Evolutionary conservation across 2,329 filamentous ascomycete species (phyloP).

Genomic region (Lasiodiplodia sp.): DNA sequence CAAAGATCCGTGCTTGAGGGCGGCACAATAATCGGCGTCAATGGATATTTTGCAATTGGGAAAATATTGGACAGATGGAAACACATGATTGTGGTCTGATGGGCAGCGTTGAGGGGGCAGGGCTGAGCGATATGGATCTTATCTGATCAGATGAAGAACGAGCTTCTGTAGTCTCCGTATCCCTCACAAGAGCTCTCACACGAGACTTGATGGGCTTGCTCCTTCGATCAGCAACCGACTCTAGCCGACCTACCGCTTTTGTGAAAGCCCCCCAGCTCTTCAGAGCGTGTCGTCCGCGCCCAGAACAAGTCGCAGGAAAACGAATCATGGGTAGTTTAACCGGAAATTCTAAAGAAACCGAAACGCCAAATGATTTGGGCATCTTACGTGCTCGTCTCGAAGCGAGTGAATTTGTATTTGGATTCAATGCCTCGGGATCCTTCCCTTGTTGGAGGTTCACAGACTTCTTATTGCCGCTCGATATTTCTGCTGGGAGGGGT

Average conservation of each 20-base stretch:
- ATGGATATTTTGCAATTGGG: not conserved
- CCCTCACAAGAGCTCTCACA: not conserved
- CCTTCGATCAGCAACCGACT: not conserved
- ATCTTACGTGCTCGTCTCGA: not conserved
- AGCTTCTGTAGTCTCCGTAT: not conserved
- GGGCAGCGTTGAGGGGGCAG: not conserved
- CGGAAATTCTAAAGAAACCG: not conserved
- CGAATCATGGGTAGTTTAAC: not conserved
- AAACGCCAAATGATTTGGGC: slow-evolving; percentile 3
- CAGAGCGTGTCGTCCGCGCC: not conserved
- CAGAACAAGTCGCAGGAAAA: not conserved
- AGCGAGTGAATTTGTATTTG: not conserved
- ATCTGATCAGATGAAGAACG: slow-evolving; percentile 11
- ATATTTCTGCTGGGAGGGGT: not conserved
- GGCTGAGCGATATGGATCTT: slow-evolving; percentile 1
- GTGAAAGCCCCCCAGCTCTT: not conserved
- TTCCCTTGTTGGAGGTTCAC: not conserved
- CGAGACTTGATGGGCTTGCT: not conserved
- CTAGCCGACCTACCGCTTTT: too few relatives aligned
- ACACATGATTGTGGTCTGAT: slow-evolving; percentile 4
- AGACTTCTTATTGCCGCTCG: not conserved
- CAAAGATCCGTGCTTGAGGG: not conserved
- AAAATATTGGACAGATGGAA: not conserved
- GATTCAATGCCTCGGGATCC: not conserved
- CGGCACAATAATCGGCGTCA: slow-evolving; percentile 17